Percentiles rank a stretch among this genome's conserved stretches.
Conservation (phyloP, 345 rosid species). For the Eucalyptus regnans region DNA sequence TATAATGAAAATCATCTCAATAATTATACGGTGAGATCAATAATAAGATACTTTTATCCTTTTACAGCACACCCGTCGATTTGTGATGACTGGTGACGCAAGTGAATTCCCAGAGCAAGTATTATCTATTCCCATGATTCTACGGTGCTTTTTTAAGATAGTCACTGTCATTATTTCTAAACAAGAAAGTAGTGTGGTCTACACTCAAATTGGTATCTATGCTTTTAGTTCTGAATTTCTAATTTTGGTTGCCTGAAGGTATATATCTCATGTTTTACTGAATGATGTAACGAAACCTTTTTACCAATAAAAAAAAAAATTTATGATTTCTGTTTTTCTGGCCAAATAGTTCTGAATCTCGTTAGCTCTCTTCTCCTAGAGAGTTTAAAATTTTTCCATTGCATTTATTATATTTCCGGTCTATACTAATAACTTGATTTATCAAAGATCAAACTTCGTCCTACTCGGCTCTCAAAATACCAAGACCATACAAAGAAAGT, state of each 20-base stretch:
- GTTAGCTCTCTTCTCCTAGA: background rate
- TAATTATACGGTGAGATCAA: rapidly evolving
- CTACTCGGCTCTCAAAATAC: background rate
- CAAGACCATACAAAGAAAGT: background rate
- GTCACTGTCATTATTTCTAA: background rate
- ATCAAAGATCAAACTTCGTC: background rate
- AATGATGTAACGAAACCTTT: background rate
- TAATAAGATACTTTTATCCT: too few relatives aligned
- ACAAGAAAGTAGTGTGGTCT: background rate
- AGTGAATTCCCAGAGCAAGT: background rate
- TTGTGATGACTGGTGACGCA: background rate
- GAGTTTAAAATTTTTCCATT: background rate
- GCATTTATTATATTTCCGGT: background rate
- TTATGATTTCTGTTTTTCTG: background rate
- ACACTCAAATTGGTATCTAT: background rate
- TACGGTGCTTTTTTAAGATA: background rate
- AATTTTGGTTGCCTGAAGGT: background rate
- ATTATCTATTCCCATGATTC: background rate
- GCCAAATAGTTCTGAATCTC: background rate
- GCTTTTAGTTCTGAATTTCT: background rate
- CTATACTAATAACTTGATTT: background rate
- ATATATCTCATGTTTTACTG: background rate
- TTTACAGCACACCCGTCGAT: background rate
- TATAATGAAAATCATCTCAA: too few relatives aligned
- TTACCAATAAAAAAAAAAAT: background rate